Evolutionary conservation across 257 asterid genomes (phyloP), one percentile per base, ranked within the genome.

Genomic region (Przewalskia tangutica): DNA sequence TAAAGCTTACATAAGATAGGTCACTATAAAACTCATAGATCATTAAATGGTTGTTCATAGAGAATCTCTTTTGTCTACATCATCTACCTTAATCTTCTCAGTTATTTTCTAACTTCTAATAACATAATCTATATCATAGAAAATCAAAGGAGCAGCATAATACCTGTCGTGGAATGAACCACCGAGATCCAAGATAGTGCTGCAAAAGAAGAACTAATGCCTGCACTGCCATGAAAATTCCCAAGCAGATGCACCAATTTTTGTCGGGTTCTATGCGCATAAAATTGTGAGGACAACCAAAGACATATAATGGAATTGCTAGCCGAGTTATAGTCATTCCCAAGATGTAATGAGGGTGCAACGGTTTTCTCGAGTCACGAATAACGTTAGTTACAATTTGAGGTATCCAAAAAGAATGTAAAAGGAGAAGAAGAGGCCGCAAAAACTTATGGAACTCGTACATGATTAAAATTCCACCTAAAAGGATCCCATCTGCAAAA

Each of bases 161-260:
- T 83, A 96, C 99, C 99, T 91, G 97, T 62, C 94, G 93, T 66
- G 99, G 99, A 82, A 96, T 91, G 89, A 94, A 94, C 82, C 98
- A 96, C 75, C 99, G 91, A 38, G 99, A 91, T 81, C 99, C 99
- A 67, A 96, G 85, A 84, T 96, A 96, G 79, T 96, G 98, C 85
- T 96, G 98, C 73, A 93, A 90, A 73, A 94, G 93, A 89, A 96
- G 98, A 81, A 93, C 34, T 53, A 82, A 88, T 14, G 94, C 97
- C 85, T 96, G 97, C 71, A 92, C 82, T 50, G 91, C 97, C 97
- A 91, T 89, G 82, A 91, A 90, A 81, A 91, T 81, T 53, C 90
- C 89, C 90, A 96, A 86, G 76, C 86, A 88, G 70, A 91, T 85
- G 82, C 97, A 94, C 99, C 97, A 96, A 34, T 84, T 89, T 81